Evolutionary conservation across 192 early-diverging fungal genomes (phyloP).

Genomic region (Backusella psychrophila): DNA sequence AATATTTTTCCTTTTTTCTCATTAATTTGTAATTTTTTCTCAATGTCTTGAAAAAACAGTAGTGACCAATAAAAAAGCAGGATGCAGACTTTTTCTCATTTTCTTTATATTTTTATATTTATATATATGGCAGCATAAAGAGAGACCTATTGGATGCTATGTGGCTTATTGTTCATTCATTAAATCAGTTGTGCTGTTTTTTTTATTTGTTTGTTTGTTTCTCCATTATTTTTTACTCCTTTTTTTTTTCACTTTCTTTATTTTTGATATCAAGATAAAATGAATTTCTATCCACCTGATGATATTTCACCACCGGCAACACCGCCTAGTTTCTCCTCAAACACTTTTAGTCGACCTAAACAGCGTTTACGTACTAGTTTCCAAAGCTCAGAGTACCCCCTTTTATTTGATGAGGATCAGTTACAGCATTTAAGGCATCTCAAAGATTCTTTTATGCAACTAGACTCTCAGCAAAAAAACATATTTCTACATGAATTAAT

Average conservation of each 20-base stretch:
- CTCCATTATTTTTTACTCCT: background rate
- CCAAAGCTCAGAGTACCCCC: background rate
- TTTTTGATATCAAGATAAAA: slow-evolving; percentile 10
- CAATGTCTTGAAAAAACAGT: too few relatives aligned
- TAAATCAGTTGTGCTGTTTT: background rate
- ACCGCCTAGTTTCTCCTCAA: slow-evolving; percentile 30
- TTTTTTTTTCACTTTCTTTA: background rate
- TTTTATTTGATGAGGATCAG: slow-evolving; percentile 24
- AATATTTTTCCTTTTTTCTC: too few relatives aligned
- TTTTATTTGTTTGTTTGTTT: background rate
- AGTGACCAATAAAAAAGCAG: background rate
- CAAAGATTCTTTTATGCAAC: slow-evolving; percentile 35
- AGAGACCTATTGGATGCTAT: background rate
- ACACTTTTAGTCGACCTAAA: slow-evolving; percentile 11
- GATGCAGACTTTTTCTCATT: background rate
- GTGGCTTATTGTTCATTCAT: background rate
- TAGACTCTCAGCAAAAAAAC: slow-evolving; percentile 32
- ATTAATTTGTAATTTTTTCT: too few relatives aligned
- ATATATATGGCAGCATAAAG: background rate
- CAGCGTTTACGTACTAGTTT: slow-evolving; percentile 3
- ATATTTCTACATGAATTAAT: slow-evolving; percentile 45
- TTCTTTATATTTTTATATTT: background rate
- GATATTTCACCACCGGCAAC: slow-evolving; percentile 39
- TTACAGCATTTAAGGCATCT: slow-evolving; percentile 27
- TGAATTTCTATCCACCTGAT: slow-evolving; percentile 31